Percentiles rank a stretch among this genome's conserved stretches.
These are phyloP conservation scores for Mesotaenium endlicherianum DNA, from an alignment of 139 green algal species.

Conservation along the genomic window DNA sequence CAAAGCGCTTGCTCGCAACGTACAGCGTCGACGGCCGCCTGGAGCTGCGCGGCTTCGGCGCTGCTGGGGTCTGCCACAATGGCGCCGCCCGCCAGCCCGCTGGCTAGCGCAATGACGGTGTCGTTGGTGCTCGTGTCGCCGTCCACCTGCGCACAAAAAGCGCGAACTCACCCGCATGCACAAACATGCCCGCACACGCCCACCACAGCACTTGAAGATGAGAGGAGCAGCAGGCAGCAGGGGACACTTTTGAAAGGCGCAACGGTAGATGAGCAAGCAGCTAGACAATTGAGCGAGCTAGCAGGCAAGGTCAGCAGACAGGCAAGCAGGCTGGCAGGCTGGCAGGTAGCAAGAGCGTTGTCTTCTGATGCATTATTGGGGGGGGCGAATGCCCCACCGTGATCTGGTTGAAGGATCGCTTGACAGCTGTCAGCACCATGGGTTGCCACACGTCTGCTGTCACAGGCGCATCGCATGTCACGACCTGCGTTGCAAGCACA, in stretches of 20 bases:
- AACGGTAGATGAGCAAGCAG: too few relatives aligned
- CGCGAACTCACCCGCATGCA: background rate
- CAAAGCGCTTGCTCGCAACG: too few relatives aligned
- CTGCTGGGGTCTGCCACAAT: slow-evolving; percentile 61
- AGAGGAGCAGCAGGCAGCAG: too few relatives aligned
- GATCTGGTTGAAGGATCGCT: slow-evolving; percentile 65
- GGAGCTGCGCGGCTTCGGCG: slow-evolving; percentile 68
- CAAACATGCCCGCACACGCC: slow-evolving; percentile 2
- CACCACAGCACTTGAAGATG: too few relatives aligned
- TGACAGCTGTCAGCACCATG: slow-evolving; percentile 65
- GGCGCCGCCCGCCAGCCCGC: slow-evolving; percentile 60
- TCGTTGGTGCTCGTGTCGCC: slow-evolving; percentile 90
- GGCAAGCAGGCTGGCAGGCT: background rate
- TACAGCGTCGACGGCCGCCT: slow-evolving; percentile 84
- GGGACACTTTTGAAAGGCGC: background rate
- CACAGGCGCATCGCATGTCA: slow-evolving; percentile 92
- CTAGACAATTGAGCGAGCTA: background rate
- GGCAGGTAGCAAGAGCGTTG: too few relatives aligned
- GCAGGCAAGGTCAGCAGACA: background rate
- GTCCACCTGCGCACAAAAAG: slow-evolving; percentile 60
- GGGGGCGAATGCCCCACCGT: too few relatives aligned
- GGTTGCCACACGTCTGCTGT: slow-evolving; percentile 68
- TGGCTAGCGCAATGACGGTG: slow-evolving; percentile 78
- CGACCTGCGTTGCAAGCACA: slow-evolving; percentile 60
- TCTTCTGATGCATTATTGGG: too few relatives aligned